Base-by-base conservation (phyloP, 306 rosid species). In the Cicer cuneatum region DNA sequence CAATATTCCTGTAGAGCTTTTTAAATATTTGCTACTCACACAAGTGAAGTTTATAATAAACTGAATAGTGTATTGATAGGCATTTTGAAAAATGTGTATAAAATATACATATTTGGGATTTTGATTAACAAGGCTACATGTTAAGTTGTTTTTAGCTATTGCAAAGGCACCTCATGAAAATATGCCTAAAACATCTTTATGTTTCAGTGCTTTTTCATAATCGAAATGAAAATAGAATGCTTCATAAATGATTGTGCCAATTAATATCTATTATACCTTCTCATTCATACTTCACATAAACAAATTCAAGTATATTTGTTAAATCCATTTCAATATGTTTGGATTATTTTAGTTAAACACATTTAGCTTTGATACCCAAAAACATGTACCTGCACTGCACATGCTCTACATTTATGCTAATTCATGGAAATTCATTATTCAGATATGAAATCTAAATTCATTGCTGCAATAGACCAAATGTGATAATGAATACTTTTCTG, bases 401-500 rank as follows among this genome's bases (percentile, higher is more conserved):
- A 5, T 58, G 49, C 5, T 73, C 7, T 70, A 11, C 47, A 14
- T 63, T 39, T 12, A 45, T 48, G 52, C 37, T 59, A 58, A 47
- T 69, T 61, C 14, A 33, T 67, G 39, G 45, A 66, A 39, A 18
- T 35, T 66, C 47, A 45, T 16, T 43, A 67, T 35, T 13, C 24
- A 42, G 33, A 15, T 21, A 35, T 12, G 53, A 67, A 76, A 45
- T 57, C 33, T 37, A 46, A 7, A 14, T 16, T 49, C 59, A 13
- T 35, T 10, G 46, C 53, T 45, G 24, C 67, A 43, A 35, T 67
- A 46, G 35, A 29, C 35, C 35, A 29, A 29, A 29, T 29, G 35
- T 29, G 35, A 29, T 4, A 57, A 56, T 67, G 2, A 73, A 46
- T 51, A 60, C 5, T 66, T 66, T 45, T 10, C 58, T 43, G 65